phyloP scores from a whole-genome alignment of 73 alveolate genomes.

The Uronychia binucleata region DNA sequence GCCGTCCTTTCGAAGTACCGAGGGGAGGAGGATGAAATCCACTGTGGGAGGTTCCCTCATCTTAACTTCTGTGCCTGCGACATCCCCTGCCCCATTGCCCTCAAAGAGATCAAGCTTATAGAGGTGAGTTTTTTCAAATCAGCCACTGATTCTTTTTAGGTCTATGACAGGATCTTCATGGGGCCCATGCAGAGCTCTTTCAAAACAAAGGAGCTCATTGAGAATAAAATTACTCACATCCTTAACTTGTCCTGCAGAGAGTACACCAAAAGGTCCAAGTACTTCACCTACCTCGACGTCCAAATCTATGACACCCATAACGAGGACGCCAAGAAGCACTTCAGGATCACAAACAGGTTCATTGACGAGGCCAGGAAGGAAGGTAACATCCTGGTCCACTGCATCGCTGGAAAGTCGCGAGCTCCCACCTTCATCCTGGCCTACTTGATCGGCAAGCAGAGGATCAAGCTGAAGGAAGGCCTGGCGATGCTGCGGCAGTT shows the following conservation, averaged over 20 bases:
- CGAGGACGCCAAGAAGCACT: conserved; percentile 91
- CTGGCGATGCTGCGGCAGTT: conserved; percentile 59
- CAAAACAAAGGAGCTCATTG: conserved; percentile 72
- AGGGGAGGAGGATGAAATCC: conserved; percentile 89
- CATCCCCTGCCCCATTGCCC: conserved; percentile 72
- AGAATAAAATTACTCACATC: conserved; percentile 80
- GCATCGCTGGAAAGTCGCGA: conserved; percentile 86
- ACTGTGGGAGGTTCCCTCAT: conserved; percentile 95
- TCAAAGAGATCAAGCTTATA: conserved; percentile 69
- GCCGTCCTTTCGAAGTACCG: conserved; percentile 50
- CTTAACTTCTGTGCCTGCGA: conserved; percentile 87
- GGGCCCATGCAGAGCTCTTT: conserved; percentile 65
- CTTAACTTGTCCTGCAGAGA: conserved; percentile 87
- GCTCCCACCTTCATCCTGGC: conserved; percentile 92
- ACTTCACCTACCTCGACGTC: conserved; percentile 84
- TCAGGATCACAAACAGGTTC: conserved; percentile 90
- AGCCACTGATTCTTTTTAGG: not conserved
- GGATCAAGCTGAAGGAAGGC: conserved; percentile 79
- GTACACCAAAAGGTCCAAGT: conserved; percentile 86
- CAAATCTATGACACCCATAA: conserved; percentile 84
- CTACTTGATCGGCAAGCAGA: conserved; percentile 83
- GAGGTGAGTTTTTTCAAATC: conserved; percentile 40
- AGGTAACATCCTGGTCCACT: conserved; percentile 87
- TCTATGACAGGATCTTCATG: conserved; percentile 66
- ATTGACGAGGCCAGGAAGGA: conserved; percentile 81